Percentiles rank a stretch among this genome's conserved stretches.
Conservation (phyloP, 2,329 filamentous ascomycete species). For the Didymellaceae sp. region DNA sequence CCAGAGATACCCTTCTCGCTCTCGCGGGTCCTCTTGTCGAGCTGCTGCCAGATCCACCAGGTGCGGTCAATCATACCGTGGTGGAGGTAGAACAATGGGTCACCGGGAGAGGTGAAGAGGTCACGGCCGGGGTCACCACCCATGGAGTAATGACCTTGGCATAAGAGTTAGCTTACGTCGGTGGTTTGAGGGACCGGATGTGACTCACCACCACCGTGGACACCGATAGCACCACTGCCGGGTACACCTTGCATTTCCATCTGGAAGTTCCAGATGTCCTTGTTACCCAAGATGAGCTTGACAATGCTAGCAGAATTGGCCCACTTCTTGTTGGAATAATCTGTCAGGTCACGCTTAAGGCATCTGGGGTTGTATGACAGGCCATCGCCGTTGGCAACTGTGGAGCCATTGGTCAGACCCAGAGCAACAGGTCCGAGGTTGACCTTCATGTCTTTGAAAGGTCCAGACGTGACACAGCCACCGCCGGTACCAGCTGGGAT, state of each 20-base stretch:
- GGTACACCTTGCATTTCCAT: slow-evolving; percentile 41
- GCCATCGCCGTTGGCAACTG: slow-evolving; percentile 37
- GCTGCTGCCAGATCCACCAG: slow-evolving; percentile 52
- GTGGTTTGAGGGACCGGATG: too few relatives aligned
- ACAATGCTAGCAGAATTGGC: slow-evolving; percentile 32
- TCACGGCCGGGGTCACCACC: slow-evolving; percentile 51
- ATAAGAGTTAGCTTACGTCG: slow-evolving; percentile 49
- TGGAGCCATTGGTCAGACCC: slow-evolving; percentile 20
- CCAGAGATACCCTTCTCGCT: slow-evolving; percentile 47
- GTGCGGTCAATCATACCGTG: slow-evolving; percentile 54
- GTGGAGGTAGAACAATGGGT: slow-evolving; percentile 56
- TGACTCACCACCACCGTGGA: slow-evolving; percentile 36
- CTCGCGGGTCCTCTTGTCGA: slow-evolving; percentile 47
- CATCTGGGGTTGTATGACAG: slow-evolving; percentile 32
- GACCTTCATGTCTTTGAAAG: slow-evolving; percentile 54
- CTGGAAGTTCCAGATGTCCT: slow-evolving; percentile 38
- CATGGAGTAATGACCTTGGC: slow-evolving; percentile 55
- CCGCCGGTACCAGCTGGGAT: slow-evolving; percentile 60
- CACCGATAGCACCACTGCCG: slow-evolving; percentile 33
- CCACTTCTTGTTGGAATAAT: slow-evolving; percentile 31
- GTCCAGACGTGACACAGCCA: slow-evolving; percentile 60
- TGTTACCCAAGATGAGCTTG: slow-evolving; percentile 29
- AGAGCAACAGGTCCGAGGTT: slow-evolving; percentile 26
- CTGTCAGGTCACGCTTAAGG: slow-evolving; percentile 35
- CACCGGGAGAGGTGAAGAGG: slow-evolving; percentile 35